A percentile compares a stretch with the other conserved stretches of the same genome.
These are phyloP conservation scores for Cercophora newfieldiana DNA, from an alignment of 495 filamentous ascomycete genomes.

Conservation along the genomic window DNA sequence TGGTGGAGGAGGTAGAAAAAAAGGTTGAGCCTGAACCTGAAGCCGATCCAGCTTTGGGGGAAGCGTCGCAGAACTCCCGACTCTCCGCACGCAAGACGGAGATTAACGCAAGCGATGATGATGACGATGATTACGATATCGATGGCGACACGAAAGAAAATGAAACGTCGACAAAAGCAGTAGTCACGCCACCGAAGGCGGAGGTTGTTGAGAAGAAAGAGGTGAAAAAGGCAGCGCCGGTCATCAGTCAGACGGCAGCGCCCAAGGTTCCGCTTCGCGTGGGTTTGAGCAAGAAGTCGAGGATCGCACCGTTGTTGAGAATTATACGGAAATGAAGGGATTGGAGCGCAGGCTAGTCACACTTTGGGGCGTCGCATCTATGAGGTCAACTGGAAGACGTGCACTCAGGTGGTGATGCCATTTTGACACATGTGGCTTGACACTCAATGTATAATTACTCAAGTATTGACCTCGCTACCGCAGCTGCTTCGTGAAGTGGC, in stretches of 20 bases:
- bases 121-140: not conserved
- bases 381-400: no score
- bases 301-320: constrained; percentile 34
- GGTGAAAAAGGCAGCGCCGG: not conserved
- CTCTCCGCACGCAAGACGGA: not conserved
- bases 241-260: not conserved
- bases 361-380: no score
- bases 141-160: not conserved
- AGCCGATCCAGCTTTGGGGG: not conserved
- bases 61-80: not conserved
- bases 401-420: no score
- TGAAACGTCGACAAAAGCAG: not conserved
- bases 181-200: not conserved
- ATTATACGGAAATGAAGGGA: constrained; percentile 20
- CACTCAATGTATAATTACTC: no score
- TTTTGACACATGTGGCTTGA: no score
- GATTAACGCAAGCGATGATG: not conserved
- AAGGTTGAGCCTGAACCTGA: not conserved
- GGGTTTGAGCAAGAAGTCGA: constrained; percentile 30
- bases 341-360: no score
- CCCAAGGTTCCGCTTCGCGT: constrained; percentile 27
- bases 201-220: constrained; percentile 4
- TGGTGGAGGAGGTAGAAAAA: constrained; percentile 1
- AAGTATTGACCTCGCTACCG: no score
- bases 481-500: no score